Conservation (phyloP, 768 basidiomycete species). For the Suillus alpinus region DNA sequence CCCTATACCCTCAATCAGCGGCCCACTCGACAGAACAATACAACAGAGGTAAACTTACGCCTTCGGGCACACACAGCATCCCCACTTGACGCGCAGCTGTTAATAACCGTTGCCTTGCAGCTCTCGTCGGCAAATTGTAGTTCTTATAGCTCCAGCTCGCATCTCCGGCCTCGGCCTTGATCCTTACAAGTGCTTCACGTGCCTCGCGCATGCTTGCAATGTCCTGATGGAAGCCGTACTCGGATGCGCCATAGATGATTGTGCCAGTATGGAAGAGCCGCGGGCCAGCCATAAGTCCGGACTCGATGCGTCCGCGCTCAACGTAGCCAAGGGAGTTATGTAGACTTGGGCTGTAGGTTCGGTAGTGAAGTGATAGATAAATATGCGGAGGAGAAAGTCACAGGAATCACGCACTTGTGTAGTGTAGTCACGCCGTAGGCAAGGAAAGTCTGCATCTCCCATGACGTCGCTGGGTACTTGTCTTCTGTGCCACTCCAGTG, state of each 20-base stretch:
- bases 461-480: slow-evolving; percentile 60
- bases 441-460: slow-evolving; percentile 74
- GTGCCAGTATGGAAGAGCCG: slow-evolving; percentile 71
- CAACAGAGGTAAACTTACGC: slow-evolving; percentile 32
- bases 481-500: slow-evolving; percentile 61
- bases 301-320: slow-evolving; percentile 67
- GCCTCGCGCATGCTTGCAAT: slow-evolving; percentile 63
- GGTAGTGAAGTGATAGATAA: not conserved
- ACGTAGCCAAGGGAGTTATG: slow-evolving; percentile 59
- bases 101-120: slow-evolving; percentile 65
- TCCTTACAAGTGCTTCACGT: slow-evolving; percentile 58
- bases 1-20: slow-evolving; percentile 35
- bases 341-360: slow-evolving; percentile 53
- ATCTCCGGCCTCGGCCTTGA: slow-evolving; percentile 71
- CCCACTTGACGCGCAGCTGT: slow-evolving; percentile 57
- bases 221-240: slow-evolving; percentile 63
- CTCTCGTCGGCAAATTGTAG: slow-evolving; percentile 67
- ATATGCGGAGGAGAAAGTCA: not conserved
- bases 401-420: slow-evolving; percentile 56
- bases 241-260: slow-evolving; percentile 44
- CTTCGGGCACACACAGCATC: slow-evolving; percentile 75
- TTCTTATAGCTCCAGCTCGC: slow-evolving; percentile 77
- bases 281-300: slow-evolving; percentile 65
- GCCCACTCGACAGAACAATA: not conserved
- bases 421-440: slow-evolving; percentile 75